These are phyloP conservation scores for Ajuga reptans DNA, from an alignment of 305 asterid genomes.

Conservation along the genomic window DNA sequence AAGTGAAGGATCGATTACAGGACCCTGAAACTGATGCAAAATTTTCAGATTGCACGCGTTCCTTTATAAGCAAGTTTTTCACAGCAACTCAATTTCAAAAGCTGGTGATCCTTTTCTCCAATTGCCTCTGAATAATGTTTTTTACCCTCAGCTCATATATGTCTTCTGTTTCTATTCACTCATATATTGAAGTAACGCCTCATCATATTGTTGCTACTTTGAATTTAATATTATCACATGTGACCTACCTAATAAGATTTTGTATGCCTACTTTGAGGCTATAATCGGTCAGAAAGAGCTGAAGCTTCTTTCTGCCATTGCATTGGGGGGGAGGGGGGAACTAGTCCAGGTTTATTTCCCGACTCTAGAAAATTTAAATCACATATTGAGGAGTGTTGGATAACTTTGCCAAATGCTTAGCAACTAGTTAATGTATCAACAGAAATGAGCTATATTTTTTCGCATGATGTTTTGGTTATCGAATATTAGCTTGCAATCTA, in stretches of 20 bases:
- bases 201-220: conserved; percentile 6
- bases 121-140: conserved; percentile 13
- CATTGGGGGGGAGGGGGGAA: too few species aligned
- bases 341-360: too few species aligned
- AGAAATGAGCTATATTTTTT: too few species aligned
- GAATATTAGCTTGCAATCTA: neutral
- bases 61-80: conserved; percentile 47
- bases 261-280: conserved; percentile 11
- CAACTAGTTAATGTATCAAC: too few species aligned
- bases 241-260: conserved; percentile 20
- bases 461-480: neutral
- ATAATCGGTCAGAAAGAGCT: neutral
- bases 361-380: too few species aligned
- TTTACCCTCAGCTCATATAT: conserved; percentile 7
- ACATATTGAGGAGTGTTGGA: too few species aligned
- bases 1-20: conserved; percentile 64
- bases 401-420: too few species aligned
- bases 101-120: conserved; percentile 44
- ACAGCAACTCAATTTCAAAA: conserved; percentile 52
- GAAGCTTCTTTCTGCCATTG: too few species aligned
- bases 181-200: neutral
- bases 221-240: neutral
- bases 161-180: conserved; percentile 5
- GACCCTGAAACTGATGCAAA: conserved; percentile 51
- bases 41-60: conserved; percentile 64